Evolutionary conservation across 495 filamentous ascomycete genomes (phyloP).

Genomic region (Annulohypoxylon nitens): DNA sequence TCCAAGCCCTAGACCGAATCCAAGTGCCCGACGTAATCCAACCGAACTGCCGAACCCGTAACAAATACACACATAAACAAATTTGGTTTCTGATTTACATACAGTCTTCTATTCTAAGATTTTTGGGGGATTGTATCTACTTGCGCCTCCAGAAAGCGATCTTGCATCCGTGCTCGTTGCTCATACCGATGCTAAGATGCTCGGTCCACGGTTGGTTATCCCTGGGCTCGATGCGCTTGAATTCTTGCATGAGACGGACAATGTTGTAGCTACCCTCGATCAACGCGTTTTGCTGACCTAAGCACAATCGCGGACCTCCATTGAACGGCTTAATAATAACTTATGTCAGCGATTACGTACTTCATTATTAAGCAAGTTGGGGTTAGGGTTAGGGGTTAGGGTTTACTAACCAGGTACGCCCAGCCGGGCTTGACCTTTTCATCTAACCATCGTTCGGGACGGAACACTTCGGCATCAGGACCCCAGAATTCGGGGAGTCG

Average conservation of each 20-base stretch:
- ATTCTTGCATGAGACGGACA: conserved; percentile 11
- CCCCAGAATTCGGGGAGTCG: conserved; percentile 14
- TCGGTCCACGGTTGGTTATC: conserved; percentile 1
- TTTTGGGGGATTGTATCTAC: conserved; percentile 1
- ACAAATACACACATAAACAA: background rate
- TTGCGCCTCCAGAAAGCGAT: background rate
- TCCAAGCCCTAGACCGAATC: background rate
- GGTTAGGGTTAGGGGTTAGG: no score
- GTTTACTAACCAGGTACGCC: conserved; percentile 7
- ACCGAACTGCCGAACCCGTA: background rate
- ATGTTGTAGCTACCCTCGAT: conserved; percentile 8
- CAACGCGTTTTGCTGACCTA: conserved; percentile 15
- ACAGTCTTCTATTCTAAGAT: background rate
- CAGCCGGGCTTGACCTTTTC: conserved; percentile 7
- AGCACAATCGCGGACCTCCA: conserved; percentile 1
- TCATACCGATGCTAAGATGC: conserved; percentile 4
- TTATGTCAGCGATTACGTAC: background rate
- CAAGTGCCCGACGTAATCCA: background rate
- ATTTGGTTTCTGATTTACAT: conserved; percentile 11
- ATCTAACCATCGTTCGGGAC: conserved; percentile 15
- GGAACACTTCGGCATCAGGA: background rate
- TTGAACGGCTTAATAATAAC: conserved; percentile 1
- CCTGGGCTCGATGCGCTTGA: conserved; percentile 9
- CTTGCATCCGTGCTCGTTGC: conserved; percentile 10
- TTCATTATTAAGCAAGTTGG: background rate